Percentiles rank a stretch among this genome's conserved stretches.
These are phyloP conservation scores for Hanseniaspora hatyaiensis DNA, from an alignment of 805 yeast species.

Conservation along the genomic window DNA sequence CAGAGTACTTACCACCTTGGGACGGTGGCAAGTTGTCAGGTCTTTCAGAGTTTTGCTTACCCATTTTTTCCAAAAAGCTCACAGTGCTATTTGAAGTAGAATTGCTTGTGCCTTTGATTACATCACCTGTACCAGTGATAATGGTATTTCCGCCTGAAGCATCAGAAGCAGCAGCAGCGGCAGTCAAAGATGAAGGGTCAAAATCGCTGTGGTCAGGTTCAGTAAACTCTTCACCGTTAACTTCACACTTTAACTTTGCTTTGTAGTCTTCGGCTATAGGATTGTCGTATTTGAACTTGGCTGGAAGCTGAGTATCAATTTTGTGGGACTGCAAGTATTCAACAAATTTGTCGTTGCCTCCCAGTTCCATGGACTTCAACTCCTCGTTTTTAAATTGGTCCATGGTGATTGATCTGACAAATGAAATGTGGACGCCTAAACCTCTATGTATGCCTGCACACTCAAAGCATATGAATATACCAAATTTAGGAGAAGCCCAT, in stretches of 20 bases:
- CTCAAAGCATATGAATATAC: slow-evolving; percentile 90
- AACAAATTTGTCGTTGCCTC: slow-evolving; percentile 74
- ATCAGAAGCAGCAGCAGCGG: slow-evolving; percentile 16
- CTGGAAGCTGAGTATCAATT: slow-evolving; percentile 49
- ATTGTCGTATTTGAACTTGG: slow-evolving; percentile 70
- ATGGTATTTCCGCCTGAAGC: slow-evolving; percentile 10
- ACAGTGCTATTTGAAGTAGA: slow-evolving; percentile 33
- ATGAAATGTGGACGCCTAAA: slow-evolving; percentile 90
- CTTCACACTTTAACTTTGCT: slow-evolving; percentile 58
- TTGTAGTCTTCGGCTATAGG: slow-evolving; percentile 92
- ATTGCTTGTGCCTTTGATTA: slow-evolving; percentile 30
- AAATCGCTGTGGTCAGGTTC: slow-evolving; percentile 48
- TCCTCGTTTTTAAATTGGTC: slow-evolving; percentile 96
- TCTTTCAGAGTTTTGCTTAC: slow-evolving; percentile 56
- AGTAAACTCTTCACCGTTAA: slow-evolving; percentile 60
- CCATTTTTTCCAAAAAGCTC: slow-evolving; percentile 68
- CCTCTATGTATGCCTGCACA: slow-evolving; percentile 97
- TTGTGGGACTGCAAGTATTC: slow-evolving; percentile 63
- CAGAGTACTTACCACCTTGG: slow-evolving; percentile 85
- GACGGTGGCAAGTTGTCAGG: slow-evolving; percentile 79
- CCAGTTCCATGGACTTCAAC: slow-evolving; percentile 77
- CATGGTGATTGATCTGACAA: slow-evolving; percentile 95
- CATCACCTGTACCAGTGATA: slow-evolving; percentile 14
- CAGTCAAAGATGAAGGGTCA: slow-evolving; percentile 23
- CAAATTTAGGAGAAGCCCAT: slow-evolving; percentile 98